Evolutionary conservation across 352 stramenopile genomes (phyloP), one percentile per base, ranked within the genome.

Genomic region (Phytophthora syringae): DNA sequence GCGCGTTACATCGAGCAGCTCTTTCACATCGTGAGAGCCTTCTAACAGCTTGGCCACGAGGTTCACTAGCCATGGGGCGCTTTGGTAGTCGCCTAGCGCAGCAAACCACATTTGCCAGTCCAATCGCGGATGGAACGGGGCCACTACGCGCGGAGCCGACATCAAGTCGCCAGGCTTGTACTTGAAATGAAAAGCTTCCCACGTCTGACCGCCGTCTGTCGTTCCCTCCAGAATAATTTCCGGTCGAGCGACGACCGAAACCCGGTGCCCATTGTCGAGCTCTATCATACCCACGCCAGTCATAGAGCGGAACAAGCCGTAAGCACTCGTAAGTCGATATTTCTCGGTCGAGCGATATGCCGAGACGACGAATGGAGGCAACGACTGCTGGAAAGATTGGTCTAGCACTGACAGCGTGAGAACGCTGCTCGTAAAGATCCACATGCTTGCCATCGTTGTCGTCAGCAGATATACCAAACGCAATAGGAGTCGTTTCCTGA

Each of bases 31-130:
- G 1, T 30, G 11, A 21, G 81, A 93, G 10, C 80, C 86, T 25
- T 76, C 37, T 0, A 98, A 70, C 0, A 98, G 44, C 52, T 96
- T 97, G 52, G 92, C 52, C 2, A 95, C 71, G 22, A 98, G 77
- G 34, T 94, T 80, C 21, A 98, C 72, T 7, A 97, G 64, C 93
- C 92, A 98, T 28, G 89, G 84, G 18, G 92, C 82, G 21, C 89
- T 60, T 24, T 96, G 77, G 60, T 96, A 95, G 30, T 74, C 76
- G 0, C 80, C 80, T 3, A 98, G 61, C 0, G 93, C 90, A 7
- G 90, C 94, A 70, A 98, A 98, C 88, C 91, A 97, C 90, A 98
- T 95, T 66, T 96, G 88, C 92, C 93, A 98, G 52, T 98, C 93
- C 34, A 98, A 71, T 47, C 92, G 79, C 16, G 92, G 90, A 16